A percentile compares a stretch with the other conserved stretches of the same genome.
Conservation (phyloP, 2,329 filamentous ascomycete species). For the Phaeosphaeriaceae sp. region DNA sequence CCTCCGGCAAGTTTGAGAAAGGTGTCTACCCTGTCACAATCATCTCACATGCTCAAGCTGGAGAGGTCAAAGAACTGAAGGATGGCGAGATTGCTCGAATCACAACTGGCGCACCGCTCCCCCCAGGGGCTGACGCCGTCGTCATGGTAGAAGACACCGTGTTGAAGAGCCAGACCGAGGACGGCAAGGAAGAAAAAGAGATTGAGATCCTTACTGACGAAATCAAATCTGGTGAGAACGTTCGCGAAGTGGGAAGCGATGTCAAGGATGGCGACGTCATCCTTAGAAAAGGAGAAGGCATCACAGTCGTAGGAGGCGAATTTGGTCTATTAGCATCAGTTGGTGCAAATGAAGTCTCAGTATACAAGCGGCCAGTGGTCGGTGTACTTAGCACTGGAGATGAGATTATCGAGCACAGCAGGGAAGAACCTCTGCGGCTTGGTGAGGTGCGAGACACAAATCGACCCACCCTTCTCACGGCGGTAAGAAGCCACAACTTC, state of each 20-base stretch:
- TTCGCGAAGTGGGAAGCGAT: conserved; percentile 91
- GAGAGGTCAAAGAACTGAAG: conserved; percentile 69
- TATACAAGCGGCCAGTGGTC: conserved; percentile 79
- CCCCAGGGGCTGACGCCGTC: conserved; percentile 85
- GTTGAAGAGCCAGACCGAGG: conserved; percentile 75
- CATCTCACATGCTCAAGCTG: conserved; percentile 83
- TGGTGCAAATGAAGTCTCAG: conserved; percentile 72
- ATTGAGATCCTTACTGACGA: conserved; percentile 84
- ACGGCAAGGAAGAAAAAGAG: conserved; percentile 83
- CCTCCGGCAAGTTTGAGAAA: conserved; percentile 61
- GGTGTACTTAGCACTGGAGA: conserved; percentile 94
- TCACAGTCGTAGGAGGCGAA: conserved; percentile 87
- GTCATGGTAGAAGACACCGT: conserved; percentile 97
- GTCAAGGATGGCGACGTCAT: conserved; percentile 73
- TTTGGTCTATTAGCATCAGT: conserved; percentile 88
- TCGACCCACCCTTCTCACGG: conserved; percentile 83
- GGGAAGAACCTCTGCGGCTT: conserved; percentile 66
- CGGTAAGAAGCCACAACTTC: conserved; percentile 76
- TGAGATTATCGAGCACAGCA: conserved; percentile 81
- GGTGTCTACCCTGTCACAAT: conserved; percentile 86
- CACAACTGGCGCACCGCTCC: conserved; percentile 91
- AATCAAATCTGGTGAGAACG: conserved; percentile 81
- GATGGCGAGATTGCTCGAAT: conserved; percentile 85
- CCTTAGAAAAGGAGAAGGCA: conserved; percentile 77
- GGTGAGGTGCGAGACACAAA: conserved; percentile 96